These are phyloP conservation scores for Chimonanthus salicifolius DNA, from an alignment of 164 flowering plant genomes.

Conservation along the genomic window DNA sequence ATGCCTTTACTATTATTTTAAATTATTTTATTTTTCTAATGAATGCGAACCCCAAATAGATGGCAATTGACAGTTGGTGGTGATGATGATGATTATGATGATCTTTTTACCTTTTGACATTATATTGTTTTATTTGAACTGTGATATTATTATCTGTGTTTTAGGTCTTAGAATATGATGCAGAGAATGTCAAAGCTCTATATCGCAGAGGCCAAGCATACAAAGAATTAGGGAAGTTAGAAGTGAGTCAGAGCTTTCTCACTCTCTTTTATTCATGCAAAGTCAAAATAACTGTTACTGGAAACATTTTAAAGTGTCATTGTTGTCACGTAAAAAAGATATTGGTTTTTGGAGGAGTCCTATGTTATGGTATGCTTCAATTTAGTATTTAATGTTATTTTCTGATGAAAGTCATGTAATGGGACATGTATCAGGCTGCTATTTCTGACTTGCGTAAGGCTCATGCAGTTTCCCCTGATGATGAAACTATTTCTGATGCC, in stretches of 20 bases:
- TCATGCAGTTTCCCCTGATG: constrained; percentile 69
- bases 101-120: too few relatives aligned
- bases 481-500: constrained; percentile 80
- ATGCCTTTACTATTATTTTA: too few relatives aligned
- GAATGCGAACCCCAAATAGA: too few relatives aligned
- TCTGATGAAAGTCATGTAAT: constrained; percentile 13
- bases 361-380: too few relatives aligned
- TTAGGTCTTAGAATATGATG: constrained; percentile 77
- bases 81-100: too few relatives aligned
- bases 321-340: background rate
- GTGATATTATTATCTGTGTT: background rate
- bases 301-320: too few relatives aligned
- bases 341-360: too few relatives aligned
- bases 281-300: too few relatives aligned
- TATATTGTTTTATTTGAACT: too few relatives aligned
- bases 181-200: constrained; percentile 82
- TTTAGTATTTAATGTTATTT: background rate
- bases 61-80: too few relatives aligned
- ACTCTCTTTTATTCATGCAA: background rate
- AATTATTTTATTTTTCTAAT: too few relatives aligned
- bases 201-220: constrained; percentile 97
- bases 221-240: constrained; percentile 57
- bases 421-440: constrained; percentile 51
- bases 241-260: constrained; percentile 40
- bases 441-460: constrained; percentile 77